A percentile compares a stretch with the other conserved stretches of the same genome.
Evolutionary conservation across 768 basidiomycete species (phyloP).

Genomic region (Lentinula guzmanii): DNA sequence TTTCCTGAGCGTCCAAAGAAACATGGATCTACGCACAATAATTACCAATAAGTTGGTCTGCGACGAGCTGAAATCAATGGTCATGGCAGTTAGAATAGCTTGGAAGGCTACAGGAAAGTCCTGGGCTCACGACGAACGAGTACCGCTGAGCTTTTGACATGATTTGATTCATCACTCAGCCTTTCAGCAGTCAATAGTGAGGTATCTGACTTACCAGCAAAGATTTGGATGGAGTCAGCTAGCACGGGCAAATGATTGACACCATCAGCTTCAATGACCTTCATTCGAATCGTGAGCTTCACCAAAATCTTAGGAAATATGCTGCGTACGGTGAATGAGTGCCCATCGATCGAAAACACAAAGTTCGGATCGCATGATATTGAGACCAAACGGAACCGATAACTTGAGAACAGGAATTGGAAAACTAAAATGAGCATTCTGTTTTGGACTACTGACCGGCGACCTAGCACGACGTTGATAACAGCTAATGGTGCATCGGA

Average conservation of each 20-base stretch:
- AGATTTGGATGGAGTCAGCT: constrained; percentile 25
- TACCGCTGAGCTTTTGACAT: constrained; percentile 26
- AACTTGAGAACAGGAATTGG: neutral
- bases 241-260: constrained; percentile 18
- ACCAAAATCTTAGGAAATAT: neutral
- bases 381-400: constrained; percentile 19
- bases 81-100: no score
- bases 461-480: constrained; percentile 21
- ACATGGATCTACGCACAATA: constrained; percentile 26
- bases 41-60: constrained; percentile 34
- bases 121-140: constrained; percentile 22
- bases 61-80: constrained; percentile 20
- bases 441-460: constrained; percentile 9
- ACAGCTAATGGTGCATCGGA: constrained; percentile 23
- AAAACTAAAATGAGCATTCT: neutral
- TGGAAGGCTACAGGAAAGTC: neutral
- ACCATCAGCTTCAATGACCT: constrained; percentile 29
- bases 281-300: neutral
- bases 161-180: constrained; percentile 8
- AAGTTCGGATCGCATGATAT: constrained; percentile 28
- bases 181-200: neutral
- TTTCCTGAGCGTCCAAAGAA: neutral
- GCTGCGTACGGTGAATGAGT: constrained; percentile 15
- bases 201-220: constrained; percentile 16
- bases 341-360: constrained; percentile 20